Evolutionary conservation across 495 filamentous ascomycete genomes (phyloP).

Genomic region (Annulohypoxylon maeteangense): DNA sequence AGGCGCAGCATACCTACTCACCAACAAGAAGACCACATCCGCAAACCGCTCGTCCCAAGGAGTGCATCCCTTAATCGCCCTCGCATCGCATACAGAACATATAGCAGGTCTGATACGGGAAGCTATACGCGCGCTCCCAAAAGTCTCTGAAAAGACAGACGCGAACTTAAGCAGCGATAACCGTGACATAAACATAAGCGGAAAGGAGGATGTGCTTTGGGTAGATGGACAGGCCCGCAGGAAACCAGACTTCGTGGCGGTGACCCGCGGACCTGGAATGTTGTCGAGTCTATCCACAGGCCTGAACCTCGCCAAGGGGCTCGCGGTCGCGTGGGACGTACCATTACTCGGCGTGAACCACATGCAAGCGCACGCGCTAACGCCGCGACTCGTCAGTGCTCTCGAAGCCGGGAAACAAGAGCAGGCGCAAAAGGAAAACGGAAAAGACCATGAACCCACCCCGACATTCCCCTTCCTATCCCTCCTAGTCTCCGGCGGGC

Average conservation of each 20-base stretch:
- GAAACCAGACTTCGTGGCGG: constrained; percentile 82
- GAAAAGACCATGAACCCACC: constrained; percentile 21
- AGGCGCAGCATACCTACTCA: constrained; percentile 68
- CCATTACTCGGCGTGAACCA: constrained; percentile 90
- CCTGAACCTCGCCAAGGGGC: constrained; percentile 85
- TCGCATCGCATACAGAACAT: constrained; percentile 75
- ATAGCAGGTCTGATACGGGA: constrained; percentile 73
- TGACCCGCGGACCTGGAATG: constrained; percentile 93
- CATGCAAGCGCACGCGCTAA: constrained; percentile 96
- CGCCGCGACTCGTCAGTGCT: constrained; percentile 79
- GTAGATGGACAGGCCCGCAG: constrained; percentile 47
- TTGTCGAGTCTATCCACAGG: constrained; percentile 76
- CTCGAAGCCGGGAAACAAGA: constrained; percentile 49
- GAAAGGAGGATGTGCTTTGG: constrained; percentile 25
- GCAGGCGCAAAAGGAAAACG: neutral
- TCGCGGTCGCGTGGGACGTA: constrained; percentile 82
- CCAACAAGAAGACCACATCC: constrained; percentile 84
- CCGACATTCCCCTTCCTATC: constrained; percentile 84
- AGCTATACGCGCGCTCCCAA: constrained; percentile 67
- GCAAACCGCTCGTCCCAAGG: constrained; percentile 76
- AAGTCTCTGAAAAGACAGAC: neutral
- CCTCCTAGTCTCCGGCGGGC: constrained; percentile 91
- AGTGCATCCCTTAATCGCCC: constrained; percentile 78
- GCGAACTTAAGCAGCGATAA: neutral
- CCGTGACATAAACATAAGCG: neutral